Percentiles rank a stretch among this genome's conserved stretches.
These are phyloP conservation scores for Trametes punicea DNA, from an alignment of 768 basidiomycete genomes.

Conservation along the genomic window DNA sequence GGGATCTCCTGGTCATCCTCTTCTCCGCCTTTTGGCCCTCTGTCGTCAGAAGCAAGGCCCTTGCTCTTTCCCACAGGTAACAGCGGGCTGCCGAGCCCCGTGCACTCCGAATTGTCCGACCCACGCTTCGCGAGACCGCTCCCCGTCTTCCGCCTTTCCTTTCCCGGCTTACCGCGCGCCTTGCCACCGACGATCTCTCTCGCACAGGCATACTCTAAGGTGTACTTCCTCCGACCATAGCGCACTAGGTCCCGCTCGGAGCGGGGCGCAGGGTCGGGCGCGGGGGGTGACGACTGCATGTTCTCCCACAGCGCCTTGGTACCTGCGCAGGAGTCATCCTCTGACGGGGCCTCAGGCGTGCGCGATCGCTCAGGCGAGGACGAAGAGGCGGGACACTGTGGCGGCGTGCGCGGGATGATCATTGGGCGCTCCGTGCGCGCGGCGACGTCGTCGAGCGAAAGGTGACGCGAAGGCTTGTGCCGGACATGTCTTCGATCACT, in stretches of 20 bases:
- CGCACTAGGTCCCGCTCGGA: slow-evolving; percentile 28
- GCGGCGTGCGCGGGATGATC: slow-evolving; percentile 24
- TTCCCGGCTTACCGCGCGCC: background rate
- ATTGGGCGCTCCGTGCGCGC: slow-evolving; percentile 31
- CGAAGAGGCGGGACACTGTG: slow-evolving; percentile 20
- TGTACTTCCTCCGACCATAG: slow-evolving; percentile 24
- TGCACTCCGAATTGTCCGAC: background rate
- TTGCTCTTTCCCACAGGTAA: background rate
- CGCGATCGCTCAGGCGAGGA: slow-evolving; percentile 15
- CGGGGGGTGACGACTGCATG: slow-evolving; percentile 32
- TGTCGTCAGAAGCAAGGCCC: slow-evolving; percentile 36
- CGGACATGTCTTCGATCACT: slow-evolving; percentile 13
- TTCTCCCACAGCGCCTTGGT: slow-evolving; percentile 26
- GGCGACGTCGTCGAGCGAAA: slow-evolving; percentile 34
- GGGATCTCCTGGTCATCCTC: slow-evolving; percentile 50
- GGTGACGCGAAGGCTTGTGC: slow-evolving; percentile 19
- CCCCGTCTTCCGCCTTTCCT: slow-evolving; percentile 10
- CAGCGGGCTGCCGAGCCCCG: background rate
- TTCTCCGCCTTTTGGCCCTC: slow-evolving; percentile 55
- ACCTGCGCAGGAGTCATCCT: background rate
- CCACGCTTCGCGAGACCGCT: background rate
- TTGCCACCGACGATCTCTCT: slow-evolving; percentile 11
- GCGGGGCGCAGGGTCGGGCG: slow-evolving; percentile 15
- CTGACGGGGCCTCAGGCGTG: slow-evolving; percentile 13
- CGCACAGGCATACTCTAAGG: slow-evolving; percentile 40